Evolutionary conservation across 169 alveolate genomes (phyloP), one percentile per base, ranked within the genome.

Genomic region (Eimeria praecox): DNA sequence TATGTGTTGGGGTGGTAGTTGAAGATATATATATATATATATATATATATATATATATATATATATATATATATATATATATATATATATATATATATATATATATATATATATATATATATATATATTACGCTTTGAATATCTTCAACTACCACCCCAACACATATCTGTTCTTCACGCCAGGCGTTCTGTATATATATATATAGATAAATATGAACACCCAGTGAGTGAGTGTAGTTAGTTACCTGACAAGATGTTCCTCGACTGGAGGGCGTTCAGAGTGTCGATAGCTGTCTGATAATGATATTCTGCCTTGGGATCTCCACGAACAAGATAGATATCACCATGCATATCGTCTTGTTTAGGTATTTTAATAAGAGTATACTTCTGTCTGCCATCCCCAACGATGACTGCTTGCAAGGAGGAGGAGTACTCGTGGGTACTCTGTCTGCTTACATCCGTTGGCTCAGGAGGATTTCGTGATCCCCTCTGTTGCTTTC

Each of bases 231-330:
- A n/a, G n/a, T n/a, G n/a, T n/a, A n/a, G n/a, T n/a, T n/a, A 24
- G 75, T 38, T 85, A 85, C 92, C 92, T 1, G 92, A 85, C 92
- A 85, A 33, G 75, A 85, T 85, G 92, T 85, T 85, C n/a, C 92
- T 52, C 42, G 75, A 85, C 92, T 85, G 92, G 18, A 92, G 93
- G 46, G 77, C 92, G 10, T 92, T 92, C 77, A 92, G 89, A 24
- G 96, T 92, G 33, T 92, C 96, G 33, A 92, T n/a, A 4, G 96
- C 96, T 24, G 92, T 78, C 75, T 92, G 96, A 46, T 92, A 92
- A 33, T 92, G 96, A 46, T 92, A 92, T n/a, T 92, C 96, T 33
- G 92, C 96, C 77, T 78, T 56, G 3, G 96, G 92, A 46, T 92
- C 89, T 40, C 96, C 96, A 62, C 96, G 92, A 3, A 92, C 96